Evolutionary conservation across 2,329 filamentous ascomycete genomes (phyloP), one percentile per base, ranked within the genome.

Genomic region (Hypoxylon sp.): DNA sequence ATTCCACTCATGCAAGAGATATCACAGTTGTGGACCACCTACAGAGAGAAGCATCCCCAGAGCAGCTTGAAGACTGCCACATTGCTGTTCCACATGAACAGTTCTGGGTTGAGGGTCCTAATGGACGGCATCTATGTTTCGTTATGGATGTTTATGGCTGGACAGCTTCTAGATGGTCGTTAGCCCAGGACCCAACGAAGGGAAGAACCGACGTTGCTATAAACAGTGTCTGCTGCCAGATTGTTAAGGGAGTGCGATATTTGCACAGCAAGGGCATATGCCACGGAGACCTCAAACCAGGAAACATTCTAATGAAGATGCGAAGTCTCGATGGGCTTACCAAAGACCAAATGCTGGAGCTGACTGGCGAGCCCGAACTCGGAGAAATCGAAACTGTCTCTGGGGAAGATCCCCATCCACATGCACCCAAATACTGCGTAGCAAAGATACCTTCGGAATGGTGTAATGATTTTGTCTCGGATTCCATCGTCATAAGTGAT

Each of bases 41-140:
- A 1, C 30, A 58, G 14, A 35, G n/a, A 7, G 56, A 37, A 10
- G 20, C 49, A 5, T 35, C 31, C 11, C 31, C 8, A 1, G 25
- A 54, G 20, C 61, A 68, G 14, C 56, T 68, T 2, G 10, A 50
- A 31, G 66, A 58, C 3, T 61, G 61, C 20, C 35, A 50, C 33
- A 44, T 68, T 25, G 7, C 46, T 17, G 46, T 68, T 22, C 61
- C 66, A 1, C 30, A 17, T 14, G 66, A 65, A n/a, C 14, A 68
- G 17, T 68, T 68, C 40, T 68, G 61, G 66, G 6, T 65, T 8
- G 31, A 65, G 2, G 66, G 66, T 4, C 61, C 66, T 0, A 68
- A 68, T 40, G 65, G 65, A 8, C 60, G 51, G 10, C 66, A 64
- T 31, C 61, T 68, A 17, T 65, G 66, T 25, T 53, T 64, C 3